phyloP scores from a whole-genome alignment of 140 eudicot species.

The Bidens hawaiensis region DNA sequence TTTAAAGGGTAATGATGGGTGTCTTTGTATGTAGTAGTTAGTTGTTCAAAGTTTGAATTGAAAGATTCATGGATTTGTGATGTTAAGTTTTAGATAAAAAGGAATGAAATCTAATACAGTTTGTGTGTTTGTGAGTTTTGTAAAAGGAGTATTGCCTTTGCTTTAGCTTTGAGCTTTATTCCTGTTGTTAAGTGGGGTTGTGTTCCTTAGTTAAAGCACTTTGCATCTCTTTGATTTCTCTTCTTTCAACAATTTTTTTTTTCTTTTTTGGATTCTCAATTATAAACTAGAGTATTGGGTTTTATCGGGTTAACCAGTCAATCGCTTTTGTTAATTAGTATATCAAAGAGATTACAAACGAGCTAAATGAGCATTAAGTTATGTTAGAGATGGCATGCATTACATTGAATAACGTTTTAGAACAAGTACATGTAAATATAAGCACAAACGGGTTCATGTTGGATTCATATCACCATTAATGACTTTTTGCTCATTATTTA shows the following conservation, averaged over 20 bases:
- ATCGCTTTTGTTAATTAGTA: too few relatives aligned
- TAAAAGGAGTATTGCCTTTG: constrained; percentile 40
- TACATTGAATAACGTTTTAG: background rate
- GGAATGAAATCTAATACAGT: constrained; percentile 28
- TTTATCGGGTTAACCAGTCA: background rate
- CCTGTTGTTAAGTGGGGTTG: constrained; percentile 38
- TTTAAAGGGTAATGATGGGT: constrained; percentile 24
- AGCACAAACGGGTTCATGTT: background rate
- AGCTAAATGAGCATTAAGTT: background rate
- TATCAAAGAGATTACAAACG: background rate
- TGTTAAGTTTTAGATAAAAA: constrained; percentile 32
- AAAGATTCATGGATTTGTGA: constrained; percentile 30
- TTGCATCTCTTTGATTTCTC: constrained; percentile 34
- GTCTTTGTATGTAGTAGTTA: constrained; percentile 24
- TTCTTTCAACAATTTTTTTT: constrained; percentile 30
- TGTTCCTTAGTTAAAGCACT: constrained; percentile 59
- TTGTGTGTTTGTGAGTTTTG: constrained; percentile 16
- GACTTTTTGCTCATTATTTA: background rate
- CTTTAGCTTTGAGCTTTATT: constrained; percentile 54
- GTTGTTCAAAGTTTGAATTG: constrained; percentile 34
- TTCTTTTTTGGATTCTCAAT: constrained; percentile 19
- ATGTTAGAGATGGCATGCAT: background rate
- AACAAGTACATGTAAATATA: background rate
- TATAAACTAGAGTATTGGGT: background rate
- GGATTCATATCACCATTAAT: background rate